phyloP scores from a whole-genome alignment of 164 flowering plant genomes.

The Malania oleifera region DNA sequence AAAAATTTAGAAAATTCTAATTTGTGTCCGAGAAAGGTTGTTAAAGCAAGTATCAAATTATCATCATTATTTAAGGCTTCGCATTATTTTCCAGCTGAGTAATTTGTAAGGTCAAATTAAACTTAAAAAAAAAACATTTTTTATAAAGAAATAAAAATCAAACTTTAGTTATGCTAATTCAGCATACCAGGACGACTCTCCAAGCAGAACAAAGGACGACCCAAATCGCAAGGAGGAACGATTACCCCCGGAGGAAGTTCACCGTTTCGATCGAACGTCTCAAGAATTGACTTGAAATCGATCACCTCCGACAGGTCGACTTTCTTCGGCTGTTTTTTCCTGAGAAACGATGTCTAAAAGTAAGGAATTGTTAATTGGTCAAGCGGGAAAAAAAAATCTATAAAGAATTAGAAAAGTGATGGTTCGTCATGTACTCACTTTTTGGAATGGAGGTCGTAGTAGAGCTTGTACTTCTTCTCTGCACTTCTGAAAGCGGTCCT shows the following conservation, averaged over 20 bases:
- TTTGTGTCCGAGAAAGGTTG: too few relatives aligned
- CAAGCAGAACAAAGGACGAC: constrained; percentile 57
- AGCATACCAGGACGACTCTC: constrained; percentile 71
- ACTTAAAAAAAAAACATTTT: not conserved
- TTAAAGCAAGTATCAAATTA: too few relatives aligned
- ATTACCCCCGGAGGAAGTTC: constrained; percentile 47
- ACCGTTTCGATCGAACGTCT: constrained; percentile 31
- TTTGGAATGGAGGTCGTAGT: constrained; percentile 40
- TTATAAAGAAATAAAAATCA: too few relatives aligned
- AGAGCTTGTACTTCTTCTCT: constrained; percentile 95
- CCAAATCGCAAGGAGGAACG: constrained; percentile 27
- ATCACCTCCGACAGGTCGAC: constrained; percentile 77
- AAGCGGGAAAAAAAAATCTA: not conserved
- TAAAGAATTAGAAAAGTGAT: too few relatives aligned
- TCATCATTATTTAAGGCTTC: too few relatives aligned
- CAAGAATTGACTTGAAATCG: constrained; percentile 60
- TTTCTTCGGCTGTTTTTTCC: constrained; percentile 44
- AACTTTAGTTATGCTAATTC: too few relatives aligned
- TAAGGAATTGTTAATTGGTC: too few relatives aligned
- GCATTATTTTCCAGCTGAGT: too few relatives aligned
- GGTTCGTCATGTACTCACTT: not conserved
- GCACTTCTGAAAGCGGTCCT: constrained; percentile 79
- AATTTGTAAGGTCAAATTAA: too few relatives aligned
- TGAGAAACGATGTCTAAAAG: constrained; percentile 8
- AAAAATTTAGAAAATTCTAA: too few relatives aligned